A percentile compares a stretch with the other conserved stretches of the same genome.
Evolutionary conservation across 768 basidiomycete genomes (phyloP).

Genomic region (Rhodotorula graminis): DNA sequence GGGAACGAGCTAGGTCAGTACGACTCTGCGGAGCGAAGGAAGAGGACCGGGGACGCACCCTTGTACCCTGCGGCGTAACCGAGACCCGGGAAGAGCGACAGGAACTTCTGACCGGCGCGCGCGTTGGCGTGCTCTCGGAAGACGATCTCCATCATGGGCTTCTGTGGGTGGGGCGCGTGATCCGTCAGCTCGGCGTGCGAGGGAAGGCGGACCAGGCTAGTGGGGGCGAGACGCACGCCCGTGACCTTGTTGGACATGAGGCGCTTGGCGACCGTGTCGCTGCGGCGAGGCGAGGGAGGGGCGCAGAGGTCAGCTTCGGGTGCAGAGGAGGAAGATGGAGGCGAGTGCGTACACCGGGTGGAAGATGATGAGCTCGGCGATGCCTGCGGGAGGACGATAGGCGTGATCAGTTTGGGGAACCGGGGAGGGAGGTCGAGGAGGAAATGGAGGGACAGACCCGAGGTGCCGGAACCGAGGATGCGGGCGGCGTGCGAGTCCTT

Average conservation of each 20-base stretch:
- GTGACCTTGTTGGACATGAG: conserved; percentile 90
- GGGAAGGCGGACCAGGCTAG: background rate
- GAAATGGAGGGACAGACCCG: conserved; percentile 61
- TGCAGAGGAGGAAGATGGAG: background rate
- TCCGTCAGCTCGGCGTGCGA: background rate
- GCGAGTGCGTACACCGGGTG: conserved; percentile 33
- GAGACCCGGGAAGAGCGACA: conserved; percentile 95
- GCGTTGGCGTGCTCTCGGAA: conserved; percentile 79
- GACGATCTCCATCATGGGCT: conserved; percentile 61
- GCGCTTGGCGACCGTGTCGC: conserved; percentile 96
- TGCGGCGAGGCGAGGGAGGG: conserved; percentile 41
- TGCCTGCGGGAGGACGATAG: conserved; percentile 54
- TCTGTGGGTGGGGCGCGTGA: no score
- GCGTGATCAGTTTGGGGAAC: background rate
- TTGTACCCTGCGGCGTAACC: conserved; percentile 99
- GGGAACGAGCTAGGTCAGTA: background rate
- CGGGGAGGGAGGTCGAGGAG: background rate
- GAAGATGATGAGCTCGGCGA: conserved; percentile 79
- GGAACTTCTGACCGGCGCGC: conserved; percentile 61
- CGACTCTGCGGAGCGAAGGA: background rate
- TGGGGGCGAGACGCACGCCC: conserved; percentile 54
- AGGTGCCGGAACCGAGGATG: conserved; percentile 83
- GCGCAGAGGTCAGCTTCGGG: background rate
- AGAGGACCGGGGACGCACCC: conserved; percentile 18
- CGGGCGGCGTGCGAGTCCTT: conserved; percentile 87